Conservation (phyloP, 768 basidiomycete genomes). For the Lactarius vividus region DNA sequence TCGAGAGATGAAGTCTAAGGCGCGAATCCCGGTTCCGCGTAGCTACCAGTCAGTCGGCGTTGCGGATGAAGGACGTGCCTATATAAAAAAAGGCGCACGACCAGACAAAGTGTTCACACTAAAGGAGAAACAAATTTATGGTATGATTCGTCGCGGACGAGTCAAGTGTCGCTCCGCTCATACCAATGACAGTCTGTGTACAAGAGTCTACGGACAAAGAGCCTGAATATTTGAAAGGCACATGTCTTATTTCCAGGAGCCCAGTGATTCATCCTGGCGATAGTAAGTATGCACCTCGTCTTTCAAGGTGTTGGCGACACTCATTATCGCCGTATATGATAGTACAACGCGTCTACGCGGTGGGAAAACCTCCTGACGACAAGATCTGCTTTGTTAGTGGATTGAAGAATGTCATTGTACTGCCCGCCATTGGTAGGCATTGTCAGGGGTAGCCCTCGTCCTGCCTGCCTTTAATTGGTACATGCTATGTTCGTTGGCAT, state of each 20-base stretch:
- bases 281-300: slow-evolving; percentile 17
- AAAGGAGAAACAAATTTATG: slow-evolving; percentile 15
- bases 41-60: slow-evolving; percentile 75
- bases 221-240: slow-evolving; percentile 6
- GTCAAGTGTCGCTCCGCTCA: background rate
- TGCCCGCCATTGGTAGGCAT: slow-evolving; percentile 24
- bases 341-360: slow-evolving; percentile 32
- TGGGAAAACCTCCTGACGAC: slow-evolving; percentile 32
- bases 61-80: slow-evolving; percentile 63
- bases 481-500: slow-evolving; percentile 52
- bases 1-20: slow-evolving; percentile 71
- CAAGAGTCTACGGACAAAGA: slow-evolving; percentile 21
- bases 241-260: slow-evolving; percentile 32
- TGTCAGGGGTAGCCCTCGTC: too few relatives aligned
- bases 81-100: slow-evolving; percentile 17
- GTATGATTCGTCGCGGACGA: background rate
- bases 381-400: slow-evolving; percentile 26
- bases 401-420: slow-evolving; percentile 32
- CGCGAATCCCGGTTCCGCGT: slow-evolving; percentile 67
- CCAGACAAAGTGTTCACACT: slow-evolving; percentile 20
- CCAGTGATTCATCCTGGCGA: slow-evolving; percentile 40
- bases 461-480: background rate
- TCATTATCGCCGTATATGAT: background rate
- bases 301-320: too few relatives aligned
- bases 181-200: slow-evolving; percentile 16